phyloP scores from a whole-genome alignment of 306 rosid species.

The Cucumis hystrix region DNA sequence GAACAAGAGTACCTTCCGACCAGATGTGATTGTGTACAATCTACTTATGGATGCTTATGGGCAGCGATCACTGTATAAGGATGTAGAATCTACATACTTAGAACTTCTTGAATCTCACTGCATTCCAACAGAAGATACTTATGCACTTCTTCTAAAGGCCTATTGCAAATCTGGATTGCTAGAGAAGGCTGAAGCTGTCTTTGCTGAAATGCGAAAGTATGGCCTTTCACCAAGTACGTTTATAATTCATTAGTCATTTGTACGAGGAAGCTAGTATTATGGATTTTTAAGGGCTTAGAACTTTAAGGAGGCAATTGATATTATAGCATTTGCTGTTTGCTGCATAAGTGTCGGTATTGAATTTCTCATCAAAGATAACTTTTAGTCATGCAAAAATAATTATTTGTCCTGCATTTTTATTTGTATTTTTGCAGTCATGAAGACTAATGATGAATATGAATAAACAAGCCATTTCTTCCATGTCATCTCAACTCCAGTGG shows the following conservation, averaged over 20 bases:
- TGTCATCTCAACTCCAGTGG: neutral
- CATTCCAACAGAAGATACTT: conserved; percentile 85
- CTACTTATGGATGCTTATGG: conserved; percentile 85
- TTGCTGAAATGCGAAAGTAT: conserved; percentile 60
- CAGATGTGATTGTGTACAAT: conserved; percentile 84
- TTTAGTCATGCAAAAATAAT: neutral
- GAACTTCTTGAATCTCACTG: conserved; percentile 66
- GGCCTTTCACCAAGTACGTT: conserved; percentile 68
- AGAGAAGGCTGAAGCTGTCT: conserved; percentile 71
- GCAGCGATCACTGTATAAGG: conserved; percentile 50
- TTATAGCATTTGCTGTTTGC: neutral
- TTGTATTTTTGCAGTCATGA: neutral
- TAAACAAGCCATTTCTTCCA: neutral
- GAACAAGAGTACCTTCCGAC: conserved; percentile 68
- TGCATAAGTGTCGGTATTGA: neutral
- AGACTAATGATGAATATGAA: neutral
- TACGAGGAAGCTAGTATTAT: neutral
- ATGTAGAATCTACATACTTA: conserved; percentile 67
- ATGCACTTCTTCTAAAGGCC: conserved; percentile 80
- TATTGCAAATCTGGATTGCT: conserved; percentile 64
- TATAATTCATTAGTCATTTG: neutral
- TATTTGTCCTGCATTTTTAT: neutral
- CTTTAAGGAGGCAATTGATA: neutral
- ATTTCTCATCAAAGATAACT: neutral
- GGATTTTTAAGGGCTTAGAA: neutral